phyloP scores from a whole-genome alignment of 371 early-diverging fungal species.

The Apophysomyces ossiformis region DNA sequence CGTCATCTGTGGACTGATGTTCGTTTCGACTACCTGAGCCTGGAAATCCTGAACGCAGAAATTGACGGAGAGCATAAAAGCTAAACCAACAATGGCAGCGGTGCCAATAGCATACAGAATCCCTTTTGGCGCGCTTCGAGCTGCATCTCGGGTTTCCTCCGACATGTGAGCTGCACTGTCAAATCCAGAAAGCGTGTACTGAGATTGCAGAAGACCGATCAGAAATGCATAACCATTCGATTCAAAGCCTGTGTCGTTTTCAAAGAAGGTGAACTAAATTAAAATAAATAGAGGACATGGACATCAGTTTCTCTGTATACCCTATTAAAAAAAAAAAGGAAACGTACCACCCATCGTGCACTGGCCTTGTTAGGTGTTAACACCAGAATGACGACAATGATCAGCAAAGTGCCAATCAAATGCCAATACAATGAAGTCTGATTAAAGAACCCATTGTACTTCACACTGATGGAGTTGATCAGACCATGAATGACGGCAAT shows the following conservation, averaged over 20 bases:
- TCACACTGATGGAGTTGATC: conserved; percentile 58
- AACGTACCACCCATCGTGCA: conserved; percentile 45
- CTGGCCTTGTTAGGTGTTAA: conserved; percentile 51
- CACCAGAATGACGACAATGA: conserved; percentile 58
- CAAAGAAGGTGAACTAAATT: conserved; percentile 34
- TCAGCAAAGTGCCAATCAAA: conserved; percentile 59
- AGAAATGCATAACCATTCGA: conserved; percentile 39
- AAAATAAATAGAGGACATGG: no score
- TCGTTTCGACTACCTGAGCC: conserved; percentile 46
- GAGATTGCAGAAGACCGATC: conserved; percentile 47
- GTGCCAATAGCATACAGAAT: conserved; percentile 60
- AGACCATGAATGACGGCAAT: conserved; percentile 58
- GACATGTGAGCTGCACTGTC: conserved; percentile 76
- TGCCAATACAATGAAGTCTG: conserved; percentile 63
- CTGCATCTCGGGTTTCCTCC: conserved; percentile 71
- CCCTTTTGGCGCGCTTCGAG: conserved; percentile 62
- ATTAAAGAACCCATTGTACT: conserved; percentile 58
- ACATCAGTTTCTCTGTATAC: no score
- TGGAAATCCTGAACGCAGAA: conserved; percentile 53
- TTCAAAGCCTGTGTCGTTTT: conserved; percentile 45
- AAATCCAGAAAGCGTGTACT: conserved; percentile 65
- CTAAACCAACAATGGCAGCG: conserved; percentile 51
- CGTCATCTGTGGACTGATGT: conserved; percentile 42
- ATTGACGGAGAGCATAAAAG: conserved; percentile 48
- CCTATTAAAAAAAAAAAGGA: neutral